These are phyloP conservation scores for Apophysomyces sp. DNA, from an alignment of 371 early-diverging fungal species.

Conservation along the genomic window DNA sequence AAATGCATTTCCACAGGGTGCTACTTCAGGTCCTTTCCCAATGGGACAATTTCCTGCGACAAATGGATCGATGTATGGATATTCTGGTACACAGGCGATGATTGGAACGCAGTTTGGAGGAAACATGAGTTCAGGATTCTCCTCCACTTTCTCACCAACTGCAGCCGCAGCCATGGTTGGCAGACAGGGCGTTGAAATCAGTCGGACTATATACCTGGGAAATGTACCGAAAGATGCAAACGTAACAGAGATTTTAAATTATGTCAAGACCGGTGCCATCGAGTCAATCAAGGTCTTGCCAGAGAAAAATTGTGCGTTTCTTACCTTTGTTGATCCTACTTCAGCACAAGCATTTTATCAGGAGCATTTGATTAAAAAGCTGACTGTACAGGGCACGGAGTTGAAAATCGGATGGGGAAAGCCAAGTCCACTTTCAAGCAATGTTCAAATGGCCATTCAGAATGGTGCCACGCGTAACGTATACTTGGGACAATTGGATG, in stretches of 20 bases:
- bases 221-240: constrained; percentile 57
- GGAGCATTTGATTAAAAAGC: constrained; percentile 37
- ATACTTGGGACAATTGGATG: constrained; percentile 68
- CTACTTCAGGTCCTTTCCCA: not conserved
- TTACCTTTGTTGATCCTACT: constrained; percentile 71
- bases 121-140: constrained; percentile 1
- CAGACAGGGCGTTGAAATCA: constrained; percentile 27
- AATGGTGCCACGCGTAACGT: constrained; percentile 75
- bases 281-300: constrained; percentile 64
- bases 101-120: not conserved
- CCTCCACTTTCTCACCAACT: constrained; percentile 5
- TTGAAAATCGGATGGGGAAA: constrained; percentile 79
- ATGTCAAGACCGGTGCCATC: constrained; percentile 69
- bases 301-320: constrained; percentile 77
- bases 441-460: constrained; percentile 49
- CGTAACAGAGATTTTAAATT: constrained; percentile 67
- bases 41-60: constrained; percentile 8
- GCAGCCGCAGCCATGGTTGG: constrained; percentile 6
- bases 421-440: constrained; percentile 43
- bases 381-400: constrained; percentile 44
- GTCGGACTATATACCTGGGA: constrained; percentile 78
- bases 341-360: constrained; percentile 58
- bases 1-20: not conserved
- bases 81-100: constrained; percentile 1
- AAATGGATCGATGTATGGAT: constrained; percentile 15